Conservation (phyloP, 2,329 filamentous ascomycete genomes). For the Pestalotiopsis sp. region DNA sequence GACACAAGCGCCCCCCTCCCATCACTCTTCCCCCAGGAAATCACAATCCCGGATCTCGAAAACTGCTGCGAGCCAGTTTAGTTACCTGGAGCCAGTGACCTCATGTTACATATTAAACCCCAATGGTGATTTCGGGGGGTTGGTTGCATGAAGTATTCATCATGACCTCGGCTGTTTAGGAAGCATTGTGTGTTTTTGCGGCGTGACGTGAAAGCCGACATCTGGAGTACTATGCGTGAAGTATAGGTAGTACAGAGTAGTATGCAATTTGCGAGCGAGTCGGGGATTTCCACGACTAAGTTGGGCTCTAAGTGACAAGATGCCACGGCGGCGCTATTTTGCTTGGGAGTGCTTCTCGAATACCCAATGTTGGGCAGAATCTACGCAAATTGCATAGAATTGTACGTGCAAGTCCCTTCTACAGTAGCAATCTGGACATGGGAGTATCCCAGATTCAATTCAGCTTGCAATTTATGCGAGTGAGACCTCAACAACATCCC, state of each 20-base stretch:
- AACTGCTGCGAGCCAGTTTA: background rate
- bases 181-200: background rate
- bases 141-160: background rate
- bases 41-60: background rate
- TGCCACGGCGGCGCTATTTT: background rate
- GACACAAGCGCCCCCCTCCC: background rate
- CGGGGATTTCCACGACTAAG: background rate
- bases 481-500: no score
- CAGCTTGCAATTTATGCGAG: no score
- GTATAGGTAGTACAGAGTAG: background rate
- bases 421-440: no score
- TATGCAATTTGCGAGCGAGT: background rate
- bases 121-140: background rate
- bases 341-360: background rate
- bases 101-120: background rate
- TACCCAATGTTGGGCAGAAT: background rate
- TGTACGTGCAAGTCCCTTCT: no score
- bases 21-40: background rate
- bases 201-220: no score
- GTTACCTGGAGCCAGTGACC: background rate
- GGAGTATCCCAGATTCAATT: no score
- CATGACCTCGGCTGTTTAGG: background rate
- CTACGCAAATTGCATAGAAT: background rate
- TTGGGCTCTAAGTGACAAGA: background rate
- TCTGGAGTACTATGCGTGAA: no score